Evolutionary conservation across 164 flowering plant species (phyloP).

Genomic region (Vitis cinerea): DNA sequence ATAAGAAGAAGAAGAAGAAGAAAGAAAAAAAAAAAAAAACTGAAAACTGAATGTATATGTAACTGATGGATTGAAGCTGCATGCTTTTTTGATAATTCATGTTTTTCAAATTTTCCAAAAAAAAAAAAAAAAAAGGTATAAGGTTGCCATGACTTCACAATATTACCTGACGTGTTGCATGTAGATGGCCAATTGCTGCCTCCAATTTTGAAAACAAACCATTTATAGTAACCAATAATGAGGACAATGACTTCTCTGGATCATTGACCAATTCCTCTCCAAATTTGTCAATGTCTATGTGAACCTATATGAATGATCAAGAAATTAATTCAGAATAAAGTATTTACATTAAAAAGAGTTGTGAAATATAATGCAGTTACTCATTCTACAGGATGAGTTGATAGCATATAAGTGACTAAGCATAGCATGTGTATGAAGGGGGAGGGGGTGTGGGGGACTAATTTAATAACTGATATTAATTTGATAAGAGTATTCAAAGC

Average conservation of each 20-base stretch:
- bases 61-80: no score
- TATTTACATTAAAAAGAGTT: neutral
- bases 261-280: constrained; percentile 60
- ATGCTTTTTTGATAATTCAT: no score
- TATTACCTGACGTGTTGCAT: constrained; percentile 47
- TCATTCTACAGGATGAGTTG: no score
- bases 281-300: constrained; percentile 63
- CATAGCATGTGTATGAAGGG: no score
- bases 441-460: no score
- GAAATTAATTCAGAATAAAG: neutral
- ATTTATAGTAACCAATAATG: constrained; percentile 53
- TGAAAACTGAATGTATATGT: neutral
- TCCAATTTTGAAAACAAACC: constrained; percentile 67
- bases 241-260: constrained; percentile 61
- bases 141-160: neutral
- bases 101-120: no score
- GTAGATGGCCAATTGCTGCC: constrained; percentile 49
- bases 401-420: no score
- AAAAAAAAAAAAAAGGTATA: no score
- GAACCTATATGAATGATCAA: constrained; percentile 46
- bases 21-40: neutral
- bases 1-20: neutral
- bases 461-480: no score
- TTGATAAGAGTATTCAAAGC: no score
- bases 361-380: neutral